Conservation (phyloP, 179 eudicot species). For the Patellifolia procumbens region DNA sequence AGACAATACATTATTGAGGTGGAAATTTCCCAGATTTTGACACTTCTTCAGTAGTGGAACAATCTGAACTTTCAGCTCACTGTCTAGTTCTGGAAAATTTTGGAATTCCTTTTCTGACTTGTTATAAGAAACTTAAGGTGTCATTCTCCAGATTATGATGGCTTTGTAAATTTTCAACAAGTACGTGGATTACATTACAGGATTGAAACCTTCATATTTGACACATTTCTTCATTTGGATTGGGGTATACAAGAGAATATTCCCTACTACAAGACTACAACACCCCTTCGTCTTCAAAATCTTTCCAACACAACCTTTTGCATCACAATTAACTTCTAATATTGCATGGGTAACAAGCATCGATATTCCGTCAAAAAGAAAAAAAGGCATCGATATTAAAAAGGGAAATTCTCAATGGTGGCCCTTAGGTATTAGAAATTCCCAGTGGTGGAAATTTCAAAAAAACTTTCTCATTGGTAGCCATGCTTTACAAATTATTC, state of each 20-base stretch:
- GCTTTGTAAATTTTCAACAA: background rate
- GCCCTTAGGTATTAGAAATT: too few species aligned
- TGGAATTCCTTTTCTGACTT: background rate
- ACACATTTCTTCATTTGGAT: background rate
- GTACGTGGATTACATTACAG: background rate
- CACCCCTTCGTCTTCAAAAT: too few species aligned
- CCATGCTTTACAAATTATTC: too few species aligned
- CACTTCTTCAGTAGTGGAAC: background rate
- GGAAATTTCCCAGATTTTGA: constrained; percentile 4
- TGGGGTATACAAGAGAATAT: background rate
- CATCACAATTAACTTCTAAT: too few species aligned
- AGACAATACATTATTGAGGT: background rate
- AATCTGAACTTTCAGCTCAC: background rate
- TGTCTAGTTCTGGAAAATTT: background rate
- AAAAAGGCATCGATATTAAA: too few species aligned
- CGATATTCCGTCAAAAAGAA: too few species aligned
- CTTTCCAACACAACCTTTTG: too few species aligned
- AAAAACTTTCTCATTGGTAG: too few species aligned
- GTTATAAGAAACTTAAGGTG: background rate
- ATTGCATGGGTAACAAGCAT: too few species aligned
- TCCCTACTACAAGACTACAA: too few species aligned
- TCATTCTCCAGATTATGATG: background rate
- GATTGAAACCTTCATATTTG: background rate
- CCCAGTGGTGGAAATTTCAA: too few species aligned
- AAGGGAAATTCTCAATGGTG: too few species aligned